Conservation (phyloP, 2,329 filamentous ascomycete species). For the Lecanicillium sp. region DNA sequence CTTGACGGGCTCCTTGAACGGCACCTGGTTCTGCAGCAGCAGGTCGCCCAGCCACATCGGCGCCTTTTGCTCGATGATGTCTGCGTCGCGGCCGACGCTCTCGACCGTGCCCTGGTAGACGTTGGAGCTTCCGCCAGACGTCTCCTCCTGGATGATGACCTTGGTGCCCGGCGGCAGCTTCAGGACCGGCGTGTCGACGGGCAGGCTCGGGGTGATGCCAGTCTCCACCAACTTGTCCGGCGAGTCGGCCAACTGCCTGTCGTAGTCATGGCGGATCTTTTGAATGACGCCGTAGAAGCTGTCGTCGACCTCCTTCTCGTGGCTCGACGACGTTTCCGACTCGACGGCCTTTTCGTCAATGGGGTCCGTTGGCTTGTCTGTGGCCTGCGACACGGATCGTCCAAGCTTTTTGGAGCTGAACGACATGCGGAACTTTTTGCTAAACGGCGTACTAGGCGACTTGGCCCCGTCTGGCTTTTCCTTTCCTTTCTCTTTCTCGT, state of each 20-base stretch:
- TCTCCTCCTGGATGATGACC: constrained; percentile 65
- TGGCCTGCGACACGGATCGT: constrained; percentile 53
- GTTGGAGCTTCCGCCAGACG: constrained; percentile 65
- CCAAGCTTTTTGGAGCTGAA: constrained; percentile 82
- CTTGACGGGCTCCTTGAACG: constrained; percentile 87
- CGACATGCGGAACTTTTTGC: constrained; percentile 80
- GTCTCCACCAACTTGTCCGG: constrained; percentile 53
- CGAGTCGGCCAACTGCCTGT: constrained; percentile 54
- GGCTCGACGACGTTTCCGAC: constrained; percentile 55
- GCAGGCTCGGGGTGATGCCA: constrained; percentile 60
- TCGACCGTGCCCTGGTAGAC: constrained; percentile 86
- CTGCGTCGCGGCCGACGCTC: constrained; percentile 67
- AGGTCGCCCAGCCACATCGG: constrained; percentile 92
- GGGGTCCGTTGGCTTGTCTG: constrained; percentile 57
- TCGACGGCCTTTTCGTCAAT: constrained; percentile 73
- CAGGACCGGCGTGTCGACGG: constrained; percentile 69
- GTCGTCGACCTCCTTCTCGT: constrained; percentile 70
- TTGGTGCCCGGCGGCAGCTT: constrained; percentile 63
- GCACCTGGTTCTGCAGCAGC: constrained; percentile 73
- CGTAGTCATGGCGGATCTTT: constrained; percentile 66
- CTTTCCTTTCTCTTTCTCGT: constrained; percentile 40
- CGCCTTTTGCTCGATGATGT: constrained; percentile 76
- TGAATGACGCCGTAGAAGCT: constrained; percentile 68
- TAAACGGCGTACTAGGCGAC: constrained; percentile 58
- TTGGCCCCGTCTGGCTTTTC: constrained; percentile 50